These are phyloP conservation scores for Hawksworthiomyces lignivorus DNA, from an alignment of 2,329 filamentous ascomycete species.

Conservation along the genomic window DNA sequence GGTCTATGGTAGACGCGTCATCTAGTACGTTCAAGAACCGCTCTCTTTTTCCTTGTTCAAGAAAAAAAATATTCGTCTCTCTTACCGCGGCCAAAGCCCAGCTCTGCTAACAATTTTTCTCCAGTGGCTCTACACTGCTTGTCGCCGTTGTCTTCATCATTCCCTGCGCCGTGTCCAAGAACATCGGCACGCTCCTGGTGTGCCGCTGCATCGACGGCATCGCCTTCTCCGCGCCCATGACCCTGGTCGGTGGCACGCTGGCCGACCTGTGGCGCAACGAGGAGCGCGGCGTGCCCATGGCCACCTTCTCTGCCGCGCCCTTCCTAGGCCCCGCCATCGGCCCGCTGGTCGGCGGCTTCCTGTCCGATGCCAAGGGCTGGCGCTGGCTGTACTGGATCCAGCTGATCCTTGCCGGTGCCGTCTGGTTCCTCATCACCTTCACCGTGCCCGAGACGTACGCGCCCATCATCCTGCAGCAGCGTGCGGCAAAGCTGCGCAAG, in stretches of 20 bases:
- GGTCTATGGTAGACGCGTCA: slow-evolving; percentile 61
- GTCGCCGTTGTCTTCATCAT: slow-evolving; percentile 73
- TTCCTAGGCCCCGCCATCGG: slow-evolving; percentile 76
- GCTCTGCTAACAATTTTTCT: neutral
- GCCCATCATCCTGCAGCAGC: slow-evolving; percentile 62
- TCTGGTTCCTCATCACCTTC: slow-evolving; percentile 72
- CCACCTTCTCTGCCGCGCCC: slow-evolving; percentile 73
- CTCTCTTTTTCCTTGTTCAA: neutral
- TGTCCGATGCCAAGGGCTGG: slow-evolving; percentile 20
- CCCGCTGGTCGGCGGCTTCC: slow-evolving; percentile 65
- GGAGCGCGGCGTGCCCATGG: slow-evolving; percentile 81
- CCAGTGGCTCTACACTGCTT: slow-evolving; percentile 51
- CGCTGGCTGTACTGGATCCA: slow-evolving; percentile 51
- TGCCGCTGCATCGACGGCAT: slow-evolving; percentile 75
- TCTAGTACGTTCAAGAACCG: slow-evolving; percentile 46
- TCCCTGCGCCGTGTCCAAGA: slow-evolving; percentile 68
- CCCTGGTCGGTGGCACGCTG: slow-evolving; percentile 72
- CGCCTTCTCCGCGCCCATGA: slow-evolving; percentile 81
- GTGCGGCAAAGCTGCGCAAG: slow-evolving; percentile 65
- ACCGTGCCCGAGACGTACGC: slow-evolving; percentile 89
- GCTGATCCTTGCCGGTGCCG: slow-evolving; percentile 61
- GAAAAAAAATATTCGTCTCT: too few relatives aligned
- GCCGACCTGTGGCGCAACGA: slow-evolving; percentile 80
- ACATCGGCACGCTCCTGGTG: slow-evolving; percentile 68
- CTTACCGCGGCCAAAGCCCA: too few relatives aligned